Evolutionary conservation across 768 basidiomycete genomes (phyloP).

Genomic region (Sistotremastrum niveocremeum): DNA sequence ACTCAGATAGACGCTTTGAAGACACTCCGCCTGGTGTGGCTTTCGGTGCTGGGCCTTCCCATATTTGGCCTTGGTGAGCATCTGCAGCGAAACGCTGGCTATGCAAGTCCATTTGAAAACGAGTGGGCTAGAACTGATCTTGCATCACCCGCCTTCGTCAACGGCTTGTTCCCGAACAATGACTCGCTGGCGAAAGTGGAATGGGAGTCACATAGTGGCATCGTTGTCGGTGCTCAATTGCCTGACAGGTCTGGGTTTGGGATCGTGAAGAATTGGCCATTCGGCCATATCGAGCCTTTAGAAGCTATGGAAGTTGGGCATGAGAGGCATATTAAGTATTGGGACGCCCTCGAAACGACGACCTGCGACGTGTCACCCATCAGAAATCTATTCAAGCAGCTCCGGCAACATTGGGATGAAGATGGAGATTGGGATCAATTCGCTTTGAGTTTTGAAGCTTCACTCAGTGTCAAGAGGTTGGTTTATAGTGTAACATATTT

Average conservation of each 20-base stretch:
- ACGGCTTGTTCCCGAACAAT: slow-evolving; percentile 37
- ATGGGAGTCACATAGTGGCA: slow-evolving; percentile 48
- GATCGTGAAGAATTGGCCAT: slow-evolving; percentile 54
- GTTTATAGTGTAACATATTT: slow-evolving; percentile 6
- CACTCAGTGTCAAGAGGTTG: slow-evolving; percentile 43
- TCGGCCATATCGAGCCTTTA: slow-evolving; percentile 38
- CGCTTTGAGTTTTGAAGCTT: slow-evolving; percentile 54
- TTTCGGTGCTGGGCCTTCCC: slow-evolving; percentile 57
- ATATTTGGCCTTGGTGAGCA: slow-evolving; percentile 49
- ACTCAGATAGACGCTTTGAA: slow-evolving; percentile 32
- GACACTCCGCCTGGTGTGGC: slow-evolving; percentile 54
- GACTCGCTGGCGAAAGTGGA: slow-evolving; percentile 11
- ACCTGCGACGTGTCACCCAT: slow-evolving; percentile 39
- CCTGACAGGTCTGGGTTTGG: slow-evolving; percentile 50
- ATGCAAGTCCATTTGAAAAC: slow-evolving; percentile 30
- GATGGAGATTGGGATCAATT: slow-evolving; percentile 48
- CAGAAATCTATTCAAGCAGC: slow-evolving; percentile 43
- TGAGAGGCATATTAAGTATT: slow-evolving; percentile 5
- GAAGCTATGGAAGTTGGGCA: slow-evolving; percentile 32
- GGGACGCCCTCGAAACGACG: slow-evolving; percentile 32
- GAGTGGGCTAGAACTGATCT: slow-evolving; percentile 47
- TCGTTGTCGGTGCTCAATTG: slow-evolving; percentile 50
- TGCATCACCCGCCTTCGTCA: slow-evolving; percentile 28
- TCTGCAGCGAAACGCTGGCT: slow-evolving; percentile 10
- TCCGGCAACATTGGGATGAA: slow-evolving; percentile 35